Base-by-base conservation (phyloP, 192 early-diverging fungal species). In the Globomyces pollinis-pini region DNA sequence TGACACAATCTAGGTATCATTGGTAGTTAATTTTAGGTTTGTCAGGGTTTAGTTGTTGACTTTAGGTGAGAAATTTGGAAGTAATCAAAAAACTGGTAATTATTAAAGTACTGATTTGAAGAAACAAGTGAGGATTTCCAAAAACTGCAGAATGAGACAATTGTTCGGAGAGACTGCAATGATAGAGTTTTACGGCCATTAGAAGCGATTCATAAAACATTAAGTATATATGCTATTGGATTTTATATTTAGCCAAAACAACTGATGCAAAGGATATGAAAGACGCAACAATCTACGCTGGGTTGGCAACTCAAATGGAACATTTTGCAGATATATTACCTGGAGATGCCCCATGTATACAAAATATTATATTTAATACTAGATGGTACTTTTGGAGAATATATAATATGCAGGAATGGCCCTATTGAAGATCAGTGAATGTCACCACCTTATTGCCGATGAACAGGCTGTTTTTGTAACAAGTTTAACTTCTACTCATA, bases 81-180 rank as follows among this genome's bases (percentile, higher is more conserved):
- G 71, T 50, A 66, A 74, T 20, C 77, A 79, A 53, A 78, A 72
- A 53, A 86, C 88, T 18, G 83, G 76, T 78, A 45, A 1, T 39
- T 11, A 13, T 15, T 12, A 35, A 20, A 21, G n/a, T 24, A n/a
- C n/a, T n/a, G n/a, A n/a, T n/a, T 26, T 21, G 38, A 62, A 78
- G 79, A 86, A 50, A 84, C 84, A 26, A 78, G 79, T 56, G 91
- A 91, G 18, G 91, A 95, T 45, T 91, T 93, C 69, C 84, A 84
- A 57, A 68, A 80, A 9, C 70, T 94, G 39, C 79, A 90, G 66
- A 59, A 74, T 12, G 86, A 90, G 36, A 91, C 89, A 16, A 85
- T 88, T 28, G 55, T 65, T 41, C 72, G 85, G 28, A 70, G 79
- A 23, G 64, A 77, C 9, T 83, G 80, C 33, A 79, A 81, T 33